Base-by-base conservation (phyloP, 768 basidiomycete species). In the Pseudohyphozyma bogoriensis region DNA sequence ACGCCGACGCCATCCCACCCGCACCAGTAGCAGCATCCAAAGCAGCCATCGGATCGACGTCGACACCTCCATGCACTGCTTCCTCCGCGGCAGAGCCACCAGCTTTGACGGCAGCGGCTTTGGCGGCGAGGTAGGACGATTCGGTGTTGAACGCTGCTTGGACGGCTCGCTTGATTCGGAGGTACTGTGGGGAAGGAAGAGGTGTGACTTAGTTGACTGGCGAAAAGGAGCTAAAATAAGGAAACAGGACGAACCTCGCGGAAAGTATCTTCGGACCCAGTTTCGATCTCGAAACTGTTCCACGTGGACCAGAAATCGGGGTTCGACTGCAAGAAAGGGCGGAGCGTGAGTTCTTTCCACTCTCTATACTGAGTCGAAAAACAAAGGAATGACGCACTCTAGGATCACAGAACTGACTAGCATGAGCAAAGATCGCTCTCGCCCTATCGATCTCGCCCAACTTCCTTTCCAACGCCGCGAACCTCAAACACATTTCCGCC, bases 71-170 rank as follows among this genome's bases (percentile, higher is more conserved):
- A 20, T 60, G 35, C 33, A 44, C 58, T 4, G 59, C 59, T 22
- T 60, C 63, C 18, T 57, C 49, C 4, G 65, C 51, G 8, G 59
- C 58, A 15, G 56, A 33, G 29, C 51, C 45, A 24, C 51, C 47
- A 50, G 58, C 26, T 31, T 33, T 6, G 28, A 40, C 49, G 57
- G 55, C 39, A 51, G 56, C 47, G 57, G 62, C 37, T 39, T 67
- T 63, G 44, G 65, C 65, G 26, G 63, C 59, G 55, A 68, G 59
- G 58, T 65, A 71, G 35, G 85, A 86, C 49, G 86, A 87, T 74
- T 96, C 93, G 4, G 95, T 99, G 74, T 99, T 97, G 79, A 95
- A 99, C 71, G 91, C 88, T 31, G 93, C 91, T 75, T 99, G 95
- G 20, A 99, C 95, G 68, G 92, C 91, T 59, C 95, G 84, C 76